Percentiles rank a stretch among this genome's conserved stretches.
Conservation (phyloP, 306 rosid species). For the Comarum palustre region DNA sequence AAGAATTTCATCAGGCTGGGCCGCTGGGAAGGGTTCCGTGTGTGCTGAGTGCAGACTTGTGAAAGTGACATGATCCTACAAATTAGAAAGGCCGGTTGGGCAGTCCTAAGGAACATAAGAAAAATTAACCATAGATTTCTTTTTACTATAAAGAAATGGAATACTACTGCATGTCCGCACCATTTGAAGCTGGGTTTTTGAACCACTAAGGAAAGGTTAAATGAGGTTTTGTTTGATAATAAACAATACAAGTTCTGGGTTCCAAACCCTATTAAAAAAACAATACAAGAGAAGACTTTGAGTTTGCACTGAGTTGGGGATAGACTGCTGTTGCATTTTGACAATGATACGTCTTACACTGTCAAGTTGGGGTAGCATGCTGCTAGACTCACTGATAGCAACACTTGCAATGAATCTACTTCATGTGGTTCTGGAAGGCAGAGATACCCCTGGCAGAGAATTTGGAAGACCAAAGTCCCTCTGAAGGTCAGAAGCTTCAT, state of each 20-base stretch:
- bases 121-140: not conserved
- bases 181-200: not conserved
- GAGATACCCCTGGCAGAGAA: no score
- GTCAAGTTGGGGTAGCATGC: no score
- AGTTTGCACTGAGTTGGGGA: no score
- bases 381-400: no score
- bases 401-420: no score
- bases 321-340: no score
- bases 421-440: no score
- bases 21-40: not conserved
- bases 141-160: not conserved
- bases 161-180: not conserved
- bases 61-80: not conserved
- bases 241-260: no score
- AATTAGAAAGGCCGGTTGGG: not conserved
- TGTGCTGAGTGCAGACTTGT: not conserved
- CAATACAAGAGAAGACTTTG: not conserved
- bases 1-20: not conserved
- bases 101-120: conserved; percentile 3
- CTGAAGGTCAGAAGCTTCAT: no score
- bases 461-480: no score
- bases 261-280: no score
- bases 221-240: not conserved
- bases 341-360: no score
- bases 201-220: not conserved